phyloP scores from a whole-genome alignment of 768 basidiomycete genomes.

The Rhodotorula taiwanensis region DNA sequence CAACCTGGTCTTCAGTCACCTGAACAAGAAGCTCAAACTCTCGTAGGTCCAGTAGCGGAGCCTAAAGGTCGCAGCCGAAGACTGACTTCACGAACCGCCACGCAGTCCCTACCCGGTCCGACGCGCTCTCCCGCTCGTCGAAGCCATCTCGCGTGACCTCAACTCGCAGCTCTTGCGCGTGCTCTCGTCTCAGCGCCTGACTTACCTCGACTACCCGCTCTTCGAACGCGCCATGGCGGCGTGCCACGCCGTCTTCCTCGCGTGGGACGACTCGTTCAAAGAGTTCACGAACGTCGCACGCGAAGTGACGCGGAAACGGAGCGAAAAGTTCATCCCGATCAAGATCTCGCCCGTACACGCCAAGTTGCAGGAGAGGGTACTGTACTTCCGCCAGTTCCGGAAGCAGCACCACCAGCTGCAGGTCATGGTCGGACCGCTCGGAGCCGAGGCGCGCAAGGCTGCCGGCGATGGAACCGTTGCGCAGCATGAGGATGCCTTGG shows the following conservation, averaged over 20 bases:
- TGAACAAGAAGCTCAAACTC: slow-evolving; percentile 89
- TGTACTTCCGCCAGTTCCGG: slow-evolving; percentile 84
- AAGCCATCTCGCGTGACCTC: slow-evolving; percentile 96
- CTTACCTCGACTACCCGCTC: slow-evolving; percentile 88
- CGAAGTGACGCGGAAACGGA: slow-evolving; percentile 81
- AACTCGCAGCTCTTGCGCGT: slow-evolving; percentile 89
- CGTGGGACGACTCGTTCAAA: slow-evolving; percentile 78
- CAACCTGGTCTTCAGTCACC: slow-evolving; percentile 77
- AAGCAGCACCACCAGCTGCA: slow-evolving; percentile 96
- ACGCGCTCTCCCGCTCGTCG: slow-evolving; percentile 89
- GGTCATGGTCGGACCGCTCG: slow-evolving; percentile 80
- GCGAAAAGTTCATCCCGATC: slow-evolving; percentile 92
- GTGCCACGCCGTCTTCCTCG: slow-evolving; percentile 68
- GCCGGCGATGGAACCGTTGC: slow-evolving; percentile 1
- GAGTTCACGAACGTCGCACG: slow-evolving; percentile 88
- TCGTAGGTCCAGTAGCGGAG: slow-evolving; percentile 49
- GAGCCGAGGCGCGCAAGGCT: slow-evolving; percentile 19
- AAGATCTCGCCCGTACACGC: slow-evolving; percentile 85
- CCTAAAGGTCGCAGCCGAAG: background rate
- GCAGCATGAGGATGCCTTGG: background rate
- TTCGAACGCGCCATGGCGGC: slow-evolving; percentile 78
- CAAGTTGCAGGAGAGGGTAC: slow-evolving; percentile 76
- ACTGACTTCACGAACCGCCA: background rate
- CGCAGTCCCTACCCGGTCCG: slow-evolving; percentile 80
- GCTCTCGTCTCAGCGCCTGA: slow-evolving; percentile 78